Percentiles rank a stretch among this genome's conserved stretches.
Conservation (phyloP, 2,329 filamentous ascomycete species). For the Verticillium nubilum region DNA sequence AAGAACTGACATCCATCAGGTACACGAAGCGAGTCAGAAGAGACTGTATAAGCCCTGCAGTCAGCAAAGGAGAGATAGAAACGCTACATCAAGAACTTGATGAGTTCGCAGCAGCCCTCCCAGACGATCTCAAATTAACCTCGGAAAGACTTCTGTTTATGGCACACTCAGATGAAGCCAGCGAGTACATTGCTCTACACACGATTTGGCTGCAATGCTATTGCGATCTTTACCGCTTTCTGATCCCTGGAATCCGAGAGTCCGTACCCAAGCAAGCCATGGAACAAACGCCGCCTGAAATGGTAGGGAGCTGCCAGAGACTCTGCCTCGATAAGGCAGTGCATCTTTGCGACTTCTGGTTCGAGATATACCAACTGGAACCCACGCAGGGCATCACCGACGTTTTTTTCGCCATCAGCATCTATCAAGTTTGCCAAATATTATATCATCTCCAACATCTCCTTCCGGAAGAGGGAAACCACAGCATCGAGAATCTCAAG, state of each 20-base stretch:
- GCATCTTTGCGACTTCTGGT: conserved; percentile 6
- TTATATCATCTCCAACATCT: conserved; percentile 1
- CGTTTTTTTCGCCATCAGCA: not conserved
- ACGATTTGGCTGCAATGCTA: conserved; percentile 12
- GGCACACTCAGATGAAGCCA: conserved; percentile 16
- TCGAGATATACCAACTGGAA: conserved; percentile 1
- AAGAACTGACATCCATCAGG: not conserved
- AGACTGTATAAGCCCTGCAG: conserved; percentile 8
- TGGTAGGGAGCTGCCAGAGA: conserved; percentile 6
- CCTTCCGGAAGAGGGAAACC: not conserved
- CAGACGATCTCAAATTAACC: conserved; percentile 14
- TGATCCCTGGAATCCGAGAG: conserved; percentile 19
- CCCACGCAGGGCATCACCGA: not conserved
- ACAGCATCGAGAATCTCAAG: not conserved
- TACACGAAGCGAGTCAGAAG: not conserved
- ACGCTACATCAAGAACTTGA: conserved; percentile 14
- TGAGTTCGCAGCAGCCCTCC: conserved; percentile 11
- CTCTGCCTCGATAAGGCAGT: conserved; percentile 6
- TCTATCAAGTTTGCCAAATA: conserved; percentile 7
- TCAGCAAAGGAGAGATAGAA: conserved; percentile 8
- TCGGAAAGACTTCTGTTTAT: conserved; percentile 15
- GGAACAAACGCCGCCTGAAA: conserved; percentile 3
- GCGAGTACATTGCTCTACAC: conserved; percentile 14
- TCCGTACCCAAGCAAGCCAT: conserved; percentile 3
- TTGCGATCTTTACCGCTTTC: conserved; percentile 19